Evolutionary conservation across 2,329 filamentous ascomycete genomes (phyloP), one percentile per base, ranked within the genome.

Genomic region (Colletotrichum salicis): DNA sequence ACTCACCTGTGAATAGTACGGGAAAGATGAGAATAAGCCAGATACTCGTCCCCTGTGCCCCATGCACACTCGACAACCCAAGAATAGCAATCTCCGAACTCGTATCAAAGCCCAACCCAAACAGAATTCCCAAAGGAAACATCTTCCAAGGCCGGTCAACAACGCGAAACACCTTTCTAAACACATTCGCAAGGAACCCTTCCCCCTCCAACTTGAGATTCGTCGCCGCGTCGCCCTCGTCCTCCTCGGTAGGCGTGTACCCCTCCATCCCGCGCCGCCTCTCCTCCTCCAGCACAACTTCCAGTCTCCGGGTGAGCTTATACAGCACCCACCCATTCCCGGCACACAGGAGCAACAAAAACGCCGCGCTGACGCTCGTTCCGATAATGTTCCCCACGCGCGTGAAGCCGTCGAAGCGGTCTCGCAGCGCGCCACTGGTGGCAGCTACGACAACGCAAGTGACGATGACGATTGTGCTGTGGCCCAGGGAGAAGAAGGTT

Each of bases 21-120:
- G 96, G 96, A 70, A 98, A 97, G 63, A 99, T 92, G 37, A 98
- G 81, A 72, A 98, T 98, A 15, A 98, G 84, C 96, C 96, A 99
- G 71, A 98, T 92, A 37, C 91, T 94, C 0, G 95, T 98, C 1
- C 96, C 96, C 72, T 93, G 88, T 0, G 94, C 91, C 0, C 93
- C 95, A 77, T 98, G 93, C 1, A 99, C 91, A 35, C 93, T 95
- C 0, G 94, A 93, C 74, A 98, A 97, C 0, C 96, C 96, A 0
- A 99, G 83, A 8, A 99, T 87, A 0, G 96, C 96, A 77, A 98
- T 94, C 80, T 99, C 96, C 8, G 94, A 97, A 52, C 93, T 97
- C 0, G 96, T 98, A 79, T 98, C 96, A 79, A 99, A 98, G 0
- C 96, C 96, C 0, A 98, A 86, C 0, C 96, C 96, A 77, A 96